Base-by-base conservation (phyloP, 306 rosid species). In the Pueraria montana region DNA sequence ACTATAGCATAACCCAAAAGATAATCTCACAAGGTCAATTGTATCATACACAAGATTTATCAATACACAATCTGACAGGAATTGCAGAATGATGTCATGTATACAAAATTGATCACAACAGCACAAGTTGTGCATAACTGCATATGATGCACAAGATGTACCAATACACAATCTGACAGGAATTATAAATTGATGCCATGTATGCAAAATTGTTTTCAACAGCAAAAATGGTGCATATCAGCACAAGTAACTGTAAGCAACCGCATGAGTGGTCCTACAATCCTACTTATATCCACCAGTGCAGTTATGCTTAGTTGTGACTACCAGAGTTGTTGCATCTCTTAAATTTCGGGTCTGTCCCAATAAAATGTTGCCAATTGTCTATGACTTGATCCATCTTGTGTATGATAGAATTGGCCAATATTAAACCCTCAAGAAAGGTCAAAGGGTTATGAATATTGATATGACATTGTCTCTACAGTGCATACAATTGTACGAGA, bases 11-110 rank as follows among this genome's bases (percentile, higher is more conserved):
- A 45, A 11, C 6, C 32, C 50, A 63, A 65, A 59, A 24, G 56
- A 40, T 58, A 58, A 24, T 71, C 21, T 46, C 56, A 42, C 82
- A 64, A 77, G 84, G 30, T 93, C 90, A 74, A 13, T 53, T 20
- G 13, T 36, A 55, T 20, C 30, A 74, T 74, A 20, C 34, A 11
- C 53, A 69, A 18, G 20, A 20, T 11, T 21, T 40, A 68, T 20
- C 50, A 40, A 67, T 65, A 17, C 17, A 38, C 24, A 23, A 9
- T 58, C 55, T 40, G 6, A 53, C 36, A 20, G 66, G 1, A 53
- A 18, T 11, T 34, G 4, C 2, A 20, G 13, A 36, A 55, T 38
- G 21, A 56, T 32, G 18, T 21, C 78, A 20, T 53, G 66, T 18
- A 24, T 40, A 23, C 42, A 40, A 74, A 38, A 55, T 20, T 74